Conservation (phyloP, 108 stramenopile genomes). For the Phaeodactylum tricornutum region DNA sequence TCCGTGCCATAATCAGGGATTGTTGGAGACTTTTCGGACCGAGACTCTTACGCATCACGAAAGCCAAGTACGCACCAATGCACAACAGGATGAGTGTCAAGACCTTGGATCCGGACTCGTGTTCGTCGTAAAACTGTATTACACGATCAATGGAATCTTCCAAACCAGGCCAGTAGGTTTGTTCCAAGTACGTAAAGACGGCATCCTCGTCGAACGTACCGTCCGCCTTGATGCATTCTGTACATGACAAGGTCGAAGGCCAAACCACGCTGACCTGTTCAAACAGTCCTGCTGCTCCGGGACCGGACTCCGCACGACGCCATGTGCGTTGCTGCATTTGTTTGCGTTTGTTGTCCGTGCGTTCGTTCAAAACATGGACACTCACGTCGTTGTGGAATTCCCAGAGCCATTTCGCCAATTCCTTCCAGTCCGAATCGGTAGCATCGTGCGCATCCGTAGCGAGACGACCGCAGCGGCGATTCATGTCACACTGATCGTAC, state of each 20-base stretch:
- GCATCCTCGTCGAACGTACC: conserved; percentile 36
- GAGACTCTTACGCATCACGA: conserved; percentile 2
- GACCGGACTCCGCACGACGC: neutral
- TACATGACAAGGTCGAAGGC: conserved; percentile 25
- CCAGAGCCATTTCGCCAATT: conserved; percentile 73
- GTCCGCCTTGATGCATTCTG: conserved; percentile 25
- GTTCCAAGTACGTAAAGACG: conserved; percentile 34
- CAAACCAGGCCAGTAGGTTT: conserved; percentile 23
- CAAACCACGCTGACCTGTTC: conserved; percentile 1
- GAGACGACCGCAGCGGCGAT: conserved; percentile 64
- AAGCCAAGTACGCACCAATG: conserved; percentile 17
- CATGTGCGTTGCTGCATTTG: neutral
- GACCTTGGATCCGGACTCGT: neutral
- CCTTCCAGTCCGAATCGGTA: conserved; percentile 56
- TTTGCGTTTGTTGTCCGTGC: neutral
- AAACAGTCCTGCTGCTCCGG: neutral
- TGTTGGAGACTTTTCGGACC: neutral
- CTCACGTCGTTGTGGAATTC: conserved; percentile 78
- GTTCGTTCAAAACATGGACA: conserved; percentile 40
- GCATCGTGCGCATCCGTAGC: conserved; percentile 11
- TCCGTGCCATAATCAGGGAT: no score
- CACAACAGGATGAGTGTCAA: conserved; percentile 12
- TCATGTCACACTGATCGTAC: conserved; percentile 64
- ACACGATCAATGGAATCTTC: neutral
- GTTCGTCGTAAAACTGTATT: neutral